These are phyloP conservation scores for Linaria vulgaris DNA, from an alignment of 257 asterid species.

Conservation along the genomic window DNA sequence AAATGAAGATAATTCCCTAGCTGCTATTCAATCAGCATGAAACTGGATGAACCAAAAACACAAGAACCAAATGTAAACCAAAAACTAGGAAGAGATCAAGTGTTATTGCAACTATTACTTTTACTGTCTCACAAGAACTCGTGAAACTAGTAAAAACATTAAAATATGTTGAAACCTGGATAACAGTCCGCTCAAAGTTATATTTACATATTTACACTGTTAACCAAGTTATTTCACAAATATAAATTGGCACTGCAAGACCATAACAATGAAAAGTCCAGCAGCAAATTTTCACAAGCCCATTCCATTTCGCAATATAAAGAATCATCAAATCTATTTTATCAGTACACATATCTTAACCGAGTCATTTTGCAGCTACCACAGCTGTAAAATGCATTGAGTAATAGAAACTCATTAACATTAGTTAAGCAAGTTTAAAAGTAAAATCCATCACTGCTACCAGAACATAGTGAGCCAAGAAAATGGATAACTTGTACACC, in stretches of 20 bases:
- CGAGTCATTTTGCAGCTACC: neutral
- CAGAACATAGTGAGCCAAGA: neutral
- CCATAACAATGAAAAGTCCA: conserved; percentile 8
- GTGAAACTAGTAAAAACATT: neutral
- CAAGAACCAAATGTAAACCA: conserved; percentile 1
- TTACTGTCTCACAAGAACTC: neutral
- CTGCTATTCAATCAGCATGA: neutral
- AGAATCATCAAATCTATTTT: neutral
- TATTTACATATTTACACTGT: too few species aligned
- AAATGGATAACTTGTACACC: neutral
- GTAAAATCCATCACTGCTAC: neutral
- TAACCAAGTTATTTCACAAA: too few species aligned
- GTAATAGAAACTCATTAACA: neutral
- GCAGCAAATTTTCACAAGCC: neutral
- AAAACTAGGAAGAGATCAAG: neutral
- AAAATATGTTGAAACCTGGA: neutral
- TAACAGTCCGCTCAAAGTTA: neutral
- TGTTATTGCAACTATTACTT: conserved; percentile 13
- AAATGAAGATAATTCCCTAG: too few species aligned
- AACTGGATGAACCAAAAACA: neutral
- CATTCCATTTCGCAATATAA: neutral
- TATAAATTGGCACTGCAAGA: neutral
- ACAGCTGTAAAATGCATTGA: neutral
- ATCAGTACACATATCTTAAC: conserved; percentile 5
- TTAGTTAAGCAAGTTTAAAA: neutral